Conservation (phyloP, 2,329 filamentous ascomycete genomes). For the Phaeosphaeriaceae sp. region DNA sequence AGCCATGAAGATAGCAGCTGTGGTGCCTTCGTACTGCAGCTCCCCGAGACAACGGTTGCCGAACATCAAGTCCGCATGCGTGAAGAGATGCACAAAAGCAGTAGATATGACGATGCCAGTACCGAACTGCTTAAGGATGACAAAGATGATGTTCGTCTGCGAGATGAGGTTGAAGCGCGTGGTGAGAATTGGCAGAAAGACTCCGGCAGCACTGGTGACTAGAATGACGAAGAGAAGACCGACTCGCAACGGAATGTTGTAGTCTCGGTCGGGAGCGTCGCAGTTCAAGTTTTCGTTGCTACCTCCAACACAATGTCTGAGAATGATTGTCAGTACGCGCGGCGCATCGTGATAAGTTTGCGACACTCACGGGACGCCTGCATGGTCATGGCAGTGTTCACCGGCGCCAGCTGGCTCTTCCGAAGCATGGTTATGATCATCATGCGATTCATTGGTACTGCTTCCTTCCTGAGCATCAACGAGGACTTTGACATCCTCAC, state of each 20-base stretch:
- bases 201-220: conserved; percentile 71
- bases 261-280: conserved; percentile 60
- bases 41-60: conserved; percentile 71
- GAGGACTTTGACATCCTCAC: conserved; percentile 66
- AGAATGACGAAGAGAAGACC: conserved; percentile 77
- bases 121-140: conserved; percentile 73
- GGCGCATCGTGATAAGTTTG: neutral
- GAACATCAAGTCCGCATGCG: conserved; percentile 77
- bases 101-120: conserved; percentile 77
- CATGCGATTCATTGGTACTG: conserved; percentile 25
- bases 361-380: conserved; percentile 72
- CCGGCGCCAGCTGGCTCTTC: conserved; percentile 26
- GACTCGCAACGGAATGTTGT: conserved; percentile 72
- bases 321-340: conserved; percentile 35
- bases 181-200: conserved; percentile 72
- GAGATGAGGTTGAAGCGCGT: conserved; percentile 63
- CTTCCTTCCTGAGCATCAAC: conserved; percentile 42
- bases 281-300: conserved; percentile 56
- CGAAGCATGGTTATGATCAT: conserved; percentile 18
- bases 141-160: conserved; percentile 60
- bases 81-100: conserved; percentile 74
- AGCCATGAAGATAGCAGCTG: conserved; percentile 75
- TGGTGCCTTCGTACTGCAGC: conserved; percentile 71
- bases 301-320: conserved; percentile 64
- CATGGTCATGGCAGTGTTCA: conserved; percentile 72